Evolutionary conservation across 108 stramenopile genomes (phyloP), one percentile per base, ranked within the genome.

Genomic region (Parietichytrium sp.): DNA sequence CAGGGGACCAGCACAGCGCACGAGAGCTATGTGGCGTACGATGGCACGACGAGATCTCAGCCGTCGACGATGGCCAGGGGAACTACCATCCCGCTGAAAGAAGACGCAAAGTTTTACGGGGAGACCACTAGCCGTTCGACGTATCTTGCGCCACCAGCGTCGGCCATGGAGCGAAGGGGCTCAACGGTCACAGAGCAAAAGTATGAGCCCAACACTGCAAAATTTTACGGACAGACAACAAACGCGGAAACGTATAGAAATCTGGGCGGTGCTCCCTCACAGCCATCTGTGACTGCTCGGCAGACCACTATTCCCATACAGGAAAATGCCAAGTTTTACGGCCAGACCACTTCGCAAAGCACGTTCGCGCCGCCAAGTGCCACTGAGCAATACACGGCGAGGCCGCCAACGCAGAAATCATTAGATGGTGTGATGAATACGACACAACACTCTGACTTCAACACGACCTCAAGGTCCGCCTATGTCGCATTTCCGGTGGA

Each of bases 41-140:
- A 72, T 25, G 38, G 36, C 42, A 42, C 61, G n/a, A n/a, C n/a
- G n/a, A n/a, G n/a, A n/a, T n/a, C n/a, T n/a, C n/a, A n/a, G n/a
- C n/a, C n/a, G n/a, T n/a, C n/a, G n/a, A n/a, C n/a, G n/a, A n/a
- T n/a, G n/a, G n/a, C n/a, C n/a, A n/a, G n/a, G n/a, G n/a, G n/a
- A n/a, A n/a, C n/a, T n/a, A n/a, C n/a, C n/a, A n/a, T n/a, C n/a
- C n/a, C n/a, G n/a, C n/a, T n/a, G n/a, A n/a, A n/a, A n/a, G n/a
- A 72, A 42, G 45, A 72, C 61, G 33, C 38, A 33, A 72, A 72
- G 61, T 72, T 72, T 42, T 72, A 72, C 42, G 61, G 15, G 38
- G n/a, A 16, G 33, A 72, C 61, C 15, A 72, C 61, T 8, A 72
- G 38, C 42, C 18, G 25, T n/a, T 33, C 36, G 16, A 7, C 61